These are phyloP conservation scores for Pascua guehoae DNA, from an alignment of 1,284 basidiomycete genomes.

Conservation along the genomic window DNA sequence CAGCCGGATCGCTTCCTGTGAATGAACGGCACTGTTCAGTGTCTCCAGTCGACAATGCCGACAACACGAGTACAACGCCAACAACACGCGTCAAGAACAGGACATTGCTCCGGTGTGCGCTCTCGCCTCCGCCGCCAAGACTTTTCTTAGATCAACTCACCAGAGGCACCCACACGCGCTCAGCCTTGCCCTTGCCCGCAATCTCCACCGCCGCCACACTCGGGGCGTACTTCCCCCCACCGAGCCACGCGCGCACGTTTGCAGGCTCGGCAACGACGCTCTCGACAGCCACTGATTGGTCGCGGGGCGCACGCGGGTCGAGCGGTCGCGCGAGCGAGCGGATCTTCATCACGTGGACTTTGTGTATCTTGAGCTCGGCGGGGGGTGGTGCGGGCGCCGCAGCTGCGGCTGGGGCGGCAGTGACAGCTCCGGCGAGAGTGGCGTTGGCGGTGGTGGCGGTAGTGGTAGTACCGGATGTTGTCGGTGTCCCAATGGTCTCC, in stretches of 20 bases:
- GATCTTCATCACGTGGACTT: constrained; percentile 36
- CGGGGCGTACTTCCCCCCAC: constrained; percentile 9
- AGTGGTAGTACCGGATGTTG: no score
- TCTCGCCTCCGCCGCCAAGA: no score
- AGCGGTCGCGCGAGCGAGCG: constrained; percentile 29
- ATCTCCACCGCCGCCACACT: constrained; percentile 10
- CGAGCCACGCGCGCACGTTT: constrained; percentile 17
- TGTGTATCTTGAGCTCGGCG: constrained; percentile 31
- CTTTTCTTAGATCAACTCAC: constrained; percentile 11
- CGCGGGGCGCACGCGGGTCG: constrained; percentile 9
- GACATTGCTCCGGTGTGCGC: no score
- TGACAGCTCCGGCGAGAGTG: no score
- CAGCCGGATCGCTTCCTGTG: no score
- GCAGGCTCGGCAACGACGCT: constrained; percentile 21
- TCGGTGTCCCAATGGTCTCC: no score
- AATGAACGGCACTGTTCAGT: no score
- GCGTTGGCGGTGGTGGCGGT: neutral
- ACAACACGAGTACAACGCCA: no score
- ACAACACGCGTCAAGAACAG: no score
- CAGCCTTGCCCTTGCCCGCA: constrained; percentile 3
- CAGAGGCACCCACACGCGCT: constrained; percentile 24
- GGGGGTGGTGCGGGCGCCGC: neutral
- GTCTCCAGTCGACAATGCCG: no score
- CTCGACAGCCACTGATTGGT: constrained; percentile 32
- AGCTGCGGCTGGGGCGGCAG: neutral